Conservation (phyloP, 176 grass and related monocot genomes). For the Chloris gayana region DNA sequence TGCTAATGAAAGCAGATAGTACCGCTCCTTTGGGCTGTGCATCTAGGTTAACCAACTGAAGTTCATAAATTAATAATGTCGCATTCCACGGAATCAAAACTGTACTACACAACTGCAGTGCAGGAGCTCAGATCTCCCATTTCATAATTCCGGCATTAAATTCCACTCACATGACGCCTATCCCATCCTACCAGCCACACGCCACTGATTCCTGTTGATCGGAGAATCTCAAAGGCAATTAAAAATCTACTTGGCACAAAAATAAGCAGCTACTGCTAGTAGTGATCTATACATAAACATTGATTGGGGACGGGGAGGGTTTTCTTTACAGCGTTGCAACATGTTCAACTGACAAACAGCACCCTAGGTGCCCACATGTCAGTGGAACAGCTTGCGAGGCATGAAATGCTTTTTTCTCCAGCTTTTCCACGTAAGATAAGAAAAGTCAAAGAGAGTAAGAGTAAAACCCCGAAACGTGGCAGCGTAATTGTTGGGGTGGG, state of each 20-base stretch:
- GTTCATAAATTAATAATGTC: neutral
- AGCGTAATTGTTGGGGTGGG: neutral
- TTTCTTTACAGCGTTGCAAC: slow-evolving; percentile 41
- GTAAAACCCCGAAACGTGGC: neutral
- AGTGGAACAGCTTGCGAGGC: slow-evolving; percentile 31
- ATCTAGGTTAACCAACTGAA: neutral
- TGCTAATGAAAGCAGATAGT: neutral
- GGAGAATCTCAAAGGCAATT: slow-evolving; percentile 18
- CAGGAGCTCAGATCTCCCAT: slow-evolving; percentile 12
- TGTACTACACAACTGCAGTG: neutral
- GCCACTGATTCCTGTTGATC: neutral
- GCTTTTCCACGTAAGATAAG: neutral
- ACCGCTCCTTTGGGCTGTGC: neutral
- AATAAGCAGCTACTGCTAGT: neutral
- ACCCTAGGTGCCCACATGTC: slow-evolving; percentile 39
- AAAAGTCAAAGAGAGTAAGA: neutral
- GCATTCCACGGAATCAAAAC: neutral
- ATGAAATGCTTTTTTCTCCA: slow-evolving; percentile 5
- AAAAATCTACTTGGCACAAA: neutral
- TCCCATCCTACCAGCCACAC: neutral
- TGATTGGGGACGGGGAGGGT: neutral
- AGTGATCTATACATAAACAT: slow-evolving; percentile 16
- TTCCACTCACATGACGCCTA: slow-evolving; percentile 30
- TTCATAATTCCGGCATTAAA: slow-evolving; percentile 44
- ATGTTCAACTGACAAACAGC: slow-evolving; percentile 41